A percentile compares a stretch with the other conserved stretches of the same genome.
These are phyloP conservation scores for Capsicum pubescens DNA, from an alignment of 257 asterid genomes.

Conservation along the genomic window DNA sequence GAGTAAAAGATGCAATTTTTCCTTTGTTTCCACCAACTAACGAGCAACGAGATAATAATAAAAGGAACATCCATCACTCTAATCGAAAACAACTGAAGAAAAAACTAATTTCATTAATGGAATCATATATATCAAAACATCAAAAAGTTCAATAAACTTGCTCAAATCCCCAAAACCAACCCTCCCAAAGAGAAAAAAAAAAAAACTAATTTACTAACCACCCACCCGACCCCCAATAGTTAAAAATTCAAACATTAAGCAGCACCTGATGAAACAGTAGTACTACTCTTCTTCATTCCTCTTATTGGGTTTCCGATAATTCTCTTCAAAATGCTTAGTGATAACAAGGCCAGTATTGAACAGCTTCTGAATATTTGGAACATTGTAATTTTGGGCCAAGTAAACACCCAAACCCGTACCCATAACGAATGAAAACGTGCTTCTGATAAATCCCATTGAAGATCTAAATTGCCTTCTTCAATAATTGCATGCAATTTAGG, in stretches of 20 bases:
- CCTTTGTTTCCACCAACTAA: too few relatives aligned
- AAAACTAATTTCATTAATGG: not conserved
- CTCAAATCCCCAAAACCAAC: not conserved
- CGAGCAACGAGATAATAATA: not conserved
- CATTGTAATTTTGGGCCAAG: constrained; percentile 84
- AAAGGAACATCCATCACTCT: not conserved
- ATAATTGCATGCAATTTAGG: not conserved
- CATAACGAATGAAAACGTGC: constrained; percentile 56
- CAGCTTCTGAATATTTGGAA: constrained; percentile 69
- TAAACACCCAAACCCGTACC: constrained; percentile 73
- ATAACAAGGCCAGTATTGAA: constrained; percentile 53
- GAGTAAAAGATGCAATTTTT: too few relatives aligned
- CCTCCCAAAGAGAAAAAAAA: not conserved
- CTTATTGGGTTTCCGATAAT: constrained; percentile 76
- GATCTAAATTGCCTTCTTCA: not conserved
- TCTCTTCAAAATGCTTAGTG: constrained; percentile 70
- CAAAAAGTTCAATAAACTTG: not conserved
- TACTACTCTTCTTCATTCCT: constrained; percentile 49
- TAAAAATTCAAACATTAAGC: too few relatives aligned
- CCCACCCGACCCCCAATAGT: too few relatives aligned
- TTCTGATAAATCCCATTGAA: constrained; percentile 49
- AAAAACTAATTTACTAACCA: not conserved
- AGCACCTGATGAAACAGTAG: too few relatives aligned
- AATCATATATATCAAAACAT: not conserved
- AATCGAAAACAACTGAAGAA: not conserved